These are phyloP conservation scores for Batkoa obscura DNA, from an alignment of 371 early-diverging fungal genomes.

Conservation along the genomic window DNA sequence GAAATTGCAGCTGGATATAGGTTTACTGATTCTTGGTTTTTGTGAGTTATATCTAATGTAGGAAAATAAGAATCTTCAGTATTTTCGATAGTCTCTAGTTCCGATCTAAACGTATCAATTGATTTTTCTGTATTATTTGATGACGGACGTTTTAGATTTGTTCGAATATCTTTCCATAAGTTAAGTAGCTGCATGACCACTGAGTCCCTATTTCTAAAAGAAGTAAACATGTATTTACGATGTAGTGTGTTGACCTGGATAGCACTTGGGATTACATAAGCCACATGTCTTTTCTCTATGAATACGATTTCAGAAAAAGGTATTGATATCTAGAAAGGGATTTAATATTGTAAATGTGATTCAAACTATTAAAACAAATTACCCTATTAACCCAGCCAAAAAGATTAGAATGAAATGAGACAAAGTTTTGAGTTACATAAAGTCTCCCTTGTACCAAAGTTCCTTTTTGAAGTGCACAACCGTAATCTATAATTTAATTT, in stretches of 20 bases:
- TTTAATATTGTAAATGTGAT: neutral
- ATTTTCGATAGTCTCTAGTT: neutral
- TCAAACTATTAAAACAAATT: slow-evolving; percentile 7
- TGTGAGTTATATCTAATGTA: neutral
- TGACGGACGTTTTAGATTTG: neutral
- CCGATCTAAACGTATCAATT: neutral
- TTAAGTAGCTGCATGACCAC: neutral
- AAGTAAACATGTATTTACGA: slow-evolving; percentile 15
- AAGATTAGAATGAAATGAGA: slow-evolving; percentile 87
- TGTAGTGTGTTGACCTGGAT: slow-evolving; percentile 56
- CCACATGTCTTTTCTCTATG: slow-evolving; percentile 60
- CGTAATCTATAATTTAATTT: slow-evolving; percentile 36
- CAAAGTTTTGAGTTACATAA: slow-evolving; percentile 66
- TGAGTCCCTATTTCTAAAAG: neutral
- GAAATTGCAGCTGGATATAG: no score
- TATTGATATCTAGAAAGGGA: slow-evolving; percentile 38
- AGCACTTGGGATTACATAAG: slow-evolving; percentile 68
- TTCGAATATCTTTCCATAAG: neutral
- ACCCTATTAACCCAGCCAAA: slow-evolving; percentile 86
- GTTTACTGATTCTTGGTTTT: neutral
- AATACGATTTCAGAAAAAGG: slow-evolving; percentile 60
- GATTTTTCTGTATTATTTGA: neutral
- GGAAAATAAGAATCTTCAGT: neutral
- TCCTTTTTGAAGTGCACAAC: slow-evolving; percentile 80
- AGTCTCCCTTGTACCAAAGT: slow-evolving; percentile 79